Evolutionary conservation across 139 green algal species (phyloP).

Genomic region (Chlorella sp.): DNA sequence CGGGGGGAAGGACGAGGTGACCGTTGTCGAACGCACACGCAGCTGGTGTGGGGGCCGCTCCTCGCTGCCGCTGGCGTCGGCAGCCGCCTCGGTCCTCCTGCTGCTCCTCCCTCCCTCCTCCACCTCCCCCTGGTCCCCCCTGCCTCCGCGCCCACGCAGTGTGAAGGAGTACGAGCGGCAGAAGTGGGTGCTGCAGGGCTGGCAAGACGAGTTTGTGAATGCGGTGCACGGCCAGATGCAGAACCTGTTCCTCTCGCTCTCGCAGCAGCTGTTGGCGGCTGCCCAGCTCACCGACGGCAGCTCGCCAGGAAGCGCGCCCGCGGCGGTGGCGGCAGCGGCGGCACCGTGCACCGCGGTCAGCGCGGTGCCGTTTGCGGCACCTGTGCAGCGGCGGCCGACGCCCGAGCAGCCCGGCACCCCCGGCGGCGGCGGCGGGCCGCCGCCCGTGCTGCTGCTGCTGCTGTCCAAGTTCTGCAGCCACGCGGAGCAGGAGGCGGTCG

Average conservation of each 20-base stretch:
- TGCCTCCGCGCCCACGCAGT: too few relatives aligned
- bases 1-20: too few relatives aligned
- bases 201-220: constrained; percentile 63
- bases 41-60: background rate
- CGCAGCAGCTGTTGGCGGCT: constrained; percentile 26
- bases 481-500: constrained; percentile 64
- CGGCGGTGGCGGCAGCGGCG: constrained; percentile 3
- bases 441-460: constrained; percentile 65
- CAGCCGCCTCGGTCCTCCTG: background rate
- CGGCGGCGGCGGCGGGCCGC: constrained; percentile 2
- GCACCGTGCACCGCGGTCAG: constrained; percentile 18
- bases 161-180: constrained; percentile 60
- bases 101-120: background rate
- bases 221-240: constrained; percentile 70
- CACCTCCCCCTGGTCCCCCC: too few relatives aligned
- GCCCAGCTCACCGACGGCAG: background rate
- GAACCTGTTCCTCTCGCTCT: constrained; percentile 58
- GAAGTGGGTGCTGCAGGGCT: constrained; percentile 53
- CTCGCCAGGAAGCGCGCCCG: background rate
- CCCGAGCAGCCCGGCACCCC: background rate
- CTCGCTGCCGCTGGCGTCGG: background rate
- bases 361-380: constrained; percentile 14
- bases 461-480: constrained; percentile 65
- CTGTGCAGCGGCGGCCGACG: constrained; percentile 6
- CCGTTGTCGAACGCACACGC: too few relatives aligned